Evolutionary conservation across 1,284 basidiomycete species (phyloP).

Genomic region (Sporisorium graminicola): DNA sequence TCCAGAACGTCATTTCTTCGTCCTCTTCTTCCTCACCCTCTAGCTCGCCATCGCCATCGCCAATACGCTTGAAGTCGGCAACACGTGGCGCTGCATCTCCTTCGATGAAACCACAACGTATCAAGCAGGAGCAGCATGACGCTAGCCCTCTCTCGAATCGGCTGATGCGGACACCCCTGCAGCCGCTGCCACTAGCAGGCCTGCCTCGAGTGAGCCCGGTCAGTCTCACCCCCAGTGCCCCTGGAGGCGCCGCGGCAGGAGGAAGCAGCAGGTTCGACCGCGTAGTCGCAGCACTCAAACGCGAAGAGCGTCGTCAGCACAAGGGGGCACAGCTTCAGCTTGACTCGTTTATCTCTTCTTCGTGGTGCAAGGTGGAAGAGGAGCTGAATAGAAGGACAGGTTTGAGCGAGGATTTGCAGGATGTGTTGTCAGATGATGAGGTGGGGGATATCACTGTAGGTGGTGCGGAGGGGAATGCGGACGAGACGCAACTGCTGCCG

Average conservation of each 20-base stretch:
- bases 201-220: constrained; percentile 20
- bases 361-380: background rate
- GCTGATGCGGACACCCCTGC: background rate
- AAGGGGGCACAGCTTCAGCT: constrained; percentile 31
- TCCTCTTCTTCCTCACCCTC: constrained; percentile 2
- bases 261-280: constrained; percentile 15
- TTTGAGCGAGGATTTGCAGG: constrained; percentile 20
- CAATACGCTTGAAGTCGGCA: background rate
- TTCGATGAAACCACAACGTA: constrained; percentile 1
- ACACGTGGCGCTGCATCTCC: background rate
- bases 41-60: constrained; percentile 6
- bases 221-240: constrained; percentile 11
- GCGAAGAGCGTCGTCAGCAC: constrained; percentile 28
- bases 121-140: background rate
- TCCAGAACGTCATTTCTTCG: constrained; percentile 8
- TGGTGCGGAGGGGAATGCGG: background rate
- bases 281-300: constrained; percentile 28
- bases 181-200: background rate
- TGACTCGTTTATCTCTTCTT: constrained; percentile 5
- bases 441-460: constrained; percentile 1
- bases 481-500: constrained; percentile 36
- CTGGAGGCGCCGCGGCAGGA: background rate
- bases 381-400: constrained; percentile 1
- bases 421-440: constrained; percentile 37
- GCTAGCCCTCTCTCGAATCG: background rate